phyloP scores from a whole-genome alignment of 306 rosid species.

The Malus sylvestris region DNA sequence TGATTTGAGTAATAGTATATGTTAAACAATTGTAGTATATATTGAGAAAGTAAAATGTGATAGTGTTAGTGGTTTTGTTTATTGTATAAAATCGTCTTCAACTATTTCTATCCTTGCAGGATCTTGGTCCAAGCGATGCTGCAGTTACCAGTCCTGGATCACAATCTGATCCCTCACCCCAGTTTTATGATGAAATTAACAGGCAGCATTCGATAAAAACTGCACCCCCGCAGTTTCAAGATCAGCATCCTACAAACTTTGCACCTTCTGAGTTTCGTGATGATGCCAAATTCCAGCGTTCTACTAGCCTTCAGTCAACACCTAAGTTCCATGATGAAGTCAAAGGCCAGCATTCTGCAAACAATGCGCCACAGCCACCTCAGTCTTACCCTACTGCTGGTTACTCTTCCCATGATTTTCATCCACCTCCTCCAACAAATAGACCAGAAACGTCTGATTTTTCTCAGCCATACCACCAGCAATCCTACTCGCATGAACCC shows the following conservation, averaged over 20 bases:
- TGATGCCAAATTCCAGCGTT: constrained; percentile 18
- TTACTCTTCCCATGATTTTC: constrained; percentile 65
- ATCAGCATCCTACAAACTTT: constrained; percentile 17
- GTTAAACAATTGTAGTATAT: background rate
- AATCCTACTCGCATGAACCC: constrained; percentile 53
- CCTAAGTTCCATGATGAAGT: constrained; percentile 47
- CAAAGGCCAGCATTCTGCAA: constrained; percentile 40
- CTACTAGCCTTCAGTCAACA: constrained; percentile 29
- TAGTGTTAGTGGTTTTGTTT: background rate
- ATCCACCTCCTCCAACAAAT: constrained; percentile 43
- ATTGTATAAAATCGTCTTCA: background rate
- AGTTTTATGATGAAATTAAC: constrained; percentile 8
- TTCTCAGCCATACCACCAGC: constrained; percentile 57
- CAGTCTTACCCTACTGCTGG: constrained; percentile 47
- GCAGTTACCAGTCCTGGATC: constrained; percentile 34
- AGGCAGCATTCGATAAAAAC: constrained; percentile 11
- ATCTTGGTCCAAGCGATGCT: constrained; percentile 46
- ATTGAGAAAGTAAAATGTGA: background rate
- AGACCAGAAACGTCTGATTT: constrained; percentile 54
- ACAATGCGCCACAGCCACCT: constrained; percentile 41
- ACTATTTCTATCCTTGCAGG: constrained; percentile 45
- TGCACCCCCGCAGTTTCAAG: constrained; percentile 25
- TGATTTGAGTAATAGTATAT: background rate
- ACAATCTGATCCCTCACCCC: constrained; percentile 38
- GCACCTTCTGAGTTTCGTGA: constrained; percentile 21